A percentile compares a stretch with the other conserved stretches of the same genome.
These are phyloP conservation scores for Metschnikowia koreensis DNA, from an alignment of 805 yeast species.

Conservation along the genomic window DNA sequence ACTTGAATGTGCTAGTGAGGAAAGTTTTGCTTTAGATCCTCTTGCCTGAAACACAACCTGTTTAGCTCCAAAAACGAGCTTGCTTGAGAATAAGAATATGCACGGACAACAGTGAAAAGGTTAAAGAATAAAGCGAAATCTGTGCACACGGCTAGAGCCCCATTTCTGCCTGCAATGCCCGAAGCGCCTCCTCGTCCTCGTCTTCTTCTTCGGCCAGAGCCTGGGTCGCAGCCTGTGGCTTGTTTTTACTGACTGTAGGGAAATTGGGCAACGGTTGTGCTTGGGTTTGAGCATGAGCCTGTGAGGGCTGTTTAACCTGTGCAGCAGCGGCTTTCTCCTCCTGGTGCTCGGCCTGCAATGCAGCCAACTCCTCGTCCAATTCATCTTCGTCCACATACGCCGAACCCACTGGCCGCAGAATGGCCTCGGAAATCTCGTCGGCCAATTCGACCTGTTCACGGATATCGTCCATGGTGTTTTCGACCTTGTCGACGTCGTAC, in stretches of 20 bases:
- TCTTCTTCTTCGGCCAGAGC: slow-evolving; percentile 43
- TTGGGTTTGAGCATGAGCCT: background rate
- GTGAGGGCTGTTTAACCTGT: slow-evolving; percentile 12
- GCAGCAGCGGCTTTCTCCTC: slow-evolving; percentile 34
- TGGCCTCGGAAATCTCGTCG: slow-evolving; percentile 94
- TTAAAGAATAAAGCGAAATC: too few species aligned
- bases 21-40: too few species aligned
- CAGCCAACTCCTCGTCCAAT: slow-evolving; percentile 89
- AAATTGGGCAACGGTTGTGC: slow-evolving; percentile 41
- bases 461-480: slow-evolving; percentile 95
- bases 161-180: slow-evolving; percentile 83
- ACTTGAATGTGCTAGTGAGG: too few species aligned
- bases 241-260: slow-evolving; percentile 42
- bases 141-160: slow-evolving; percentile 47
- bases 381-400: slow-evolving; percentile 89
- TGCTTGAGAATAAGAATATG: background rate
- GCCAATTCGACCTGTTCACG: slow-evolving; percentile 94
- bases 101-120: background rate
- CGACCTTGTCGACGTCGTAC: slow-evolving; percentile 93
- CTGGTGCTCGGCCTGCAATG: slow-evolving; percentile 76
- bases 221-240: slow-evolving; percentile 32
- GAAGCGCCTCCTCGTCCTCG: slow-evolving; percentile 80
- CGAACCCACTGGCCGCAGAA: slow-evolving; percentile 85
- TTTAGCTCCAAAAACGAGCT: background rate
- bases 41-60: too few species aligned